Percentiles rank a stretch among this genome's conserved stretches.
Conservation (phyloP, 225 moss, liverwort and hornwort species). For the Sphagnum tenellum region DNA sequence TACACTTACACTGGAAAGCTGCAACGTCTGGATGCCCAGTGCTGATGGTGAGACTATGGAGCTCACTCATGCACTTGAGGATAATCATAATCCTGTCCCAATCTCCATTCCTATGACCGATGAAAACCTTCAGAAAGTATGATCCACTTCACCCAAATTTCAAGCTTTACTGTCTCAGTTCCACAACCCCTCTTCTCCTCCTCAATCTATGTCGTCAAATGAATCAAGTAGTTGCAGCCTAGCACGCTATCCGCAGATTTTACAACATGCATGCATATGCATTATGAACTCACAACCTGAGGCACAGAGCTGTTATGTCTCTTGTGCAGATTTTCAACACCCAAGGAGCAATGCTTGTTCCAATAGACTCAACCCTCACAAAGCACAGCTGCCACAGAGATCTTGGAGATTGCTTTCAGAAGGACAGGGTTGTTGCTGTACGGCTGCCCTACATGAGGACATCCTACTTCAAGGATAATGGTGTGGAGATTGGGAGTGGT, state of each 20-base stretch:
- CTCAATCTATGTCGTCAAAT: too few relatives aligned
- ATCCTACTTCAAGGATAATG: constrained; percentile 19
- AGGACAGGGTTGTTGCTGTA: constrained; percentile 39
- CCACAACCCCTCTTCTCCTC: too few relatives aligned
- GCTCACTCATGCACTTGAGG: constrained; percentile 35
- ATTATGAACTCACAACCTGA: background rate
- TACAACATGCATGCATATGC: too few relatives aligned
- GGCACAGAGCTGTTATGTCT: background rate
- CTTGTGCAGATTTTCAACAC: constrained; percentile 2
- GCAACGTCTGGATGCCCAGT: constrained; percentile 52
- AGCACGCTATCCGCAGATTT: too few relatives aligned
- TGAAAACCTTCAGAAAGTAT: constrained; percentile 6
- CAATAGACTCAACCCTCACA: constrained; percentile 21
- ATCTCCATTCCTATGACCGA: background rate
- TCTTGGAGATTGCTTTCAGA: constrained; percentile 15
- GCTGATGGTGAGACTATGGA: constrained; percentile 24
- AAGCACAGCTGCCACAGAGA: constrained; percentile 14
- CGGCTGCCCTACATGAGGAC: constrained; percentile 39
- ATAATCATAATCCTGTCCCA: constrained; percentile 1
- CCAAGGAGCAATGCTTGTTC: constrained; percentile 22
- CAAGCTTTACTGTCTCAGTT: too few relatives aligned
- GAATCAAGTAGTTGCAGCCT: too few relatives aligned
- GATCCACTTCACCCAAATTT: background rate
- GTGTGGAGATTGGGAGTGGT: constrained; percentile 14
- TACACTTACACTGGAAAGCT: constrained; percentile 40